phyloP scores from a whole-genome alignment of 768 basidiomycete species.

The Rhizopogon salebrosus region DNA sequence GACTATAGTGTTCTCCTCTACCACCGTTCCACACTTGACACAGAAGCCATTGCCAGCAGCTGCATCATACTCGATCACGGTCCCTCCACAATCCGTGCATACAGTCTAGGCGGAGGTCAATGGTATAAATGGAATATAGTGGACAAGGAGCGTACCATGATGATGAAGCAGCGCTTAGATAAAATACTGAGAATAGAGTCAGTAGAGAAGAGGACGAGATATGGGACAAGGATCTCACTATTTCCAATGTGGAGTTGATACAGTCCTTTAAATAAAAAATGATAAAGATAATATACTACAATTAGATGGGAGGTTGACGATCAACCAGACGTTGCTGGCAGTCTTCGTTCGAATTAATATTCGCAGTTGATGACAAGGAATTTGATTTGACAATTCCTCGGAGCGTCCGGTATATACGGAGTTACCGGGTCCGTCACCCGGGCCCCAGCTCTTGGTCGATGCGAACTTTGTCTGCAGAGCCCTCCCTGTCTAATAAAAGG shows the following conservation, averaged over 20 bases:
- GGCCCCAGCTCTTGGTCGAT: no score
- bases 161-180: background rate
- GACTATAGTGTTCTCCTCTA: slow-evolving; percentile 92
- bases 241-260: background rate
- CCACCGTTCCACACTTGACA: slow-evolving; percentile 79
- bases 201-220: background rate
- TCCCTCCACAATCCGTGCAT: slow-evolving; percentile 76
- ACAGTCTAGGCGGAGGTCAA: slow-evolving; percentile 37
- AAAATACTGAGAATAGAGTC: background rate
- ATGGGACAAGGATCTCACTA: no score
- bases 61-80: slow-evolving; percentile 80
- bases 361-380: no score
- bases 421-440: no score
- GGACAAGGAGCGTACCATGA: background rate
- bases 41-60: slow-evolving; percentile 86
- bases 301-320: background rate
- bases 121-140: background rate
- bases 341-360: no score
- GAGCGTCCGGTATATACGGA: no score
- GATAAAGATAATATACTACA: slow-evolving; percentile 1
- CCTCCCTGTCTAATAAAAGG: no score
- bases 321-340: no score
- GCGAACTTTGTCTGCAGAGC: no score
- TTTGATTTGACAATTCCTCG: no score
- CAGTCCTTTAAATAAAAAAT: background rate